Conservation (phyloP, 116 monocot species). For the Papilionanthe hybrid region DNA sequence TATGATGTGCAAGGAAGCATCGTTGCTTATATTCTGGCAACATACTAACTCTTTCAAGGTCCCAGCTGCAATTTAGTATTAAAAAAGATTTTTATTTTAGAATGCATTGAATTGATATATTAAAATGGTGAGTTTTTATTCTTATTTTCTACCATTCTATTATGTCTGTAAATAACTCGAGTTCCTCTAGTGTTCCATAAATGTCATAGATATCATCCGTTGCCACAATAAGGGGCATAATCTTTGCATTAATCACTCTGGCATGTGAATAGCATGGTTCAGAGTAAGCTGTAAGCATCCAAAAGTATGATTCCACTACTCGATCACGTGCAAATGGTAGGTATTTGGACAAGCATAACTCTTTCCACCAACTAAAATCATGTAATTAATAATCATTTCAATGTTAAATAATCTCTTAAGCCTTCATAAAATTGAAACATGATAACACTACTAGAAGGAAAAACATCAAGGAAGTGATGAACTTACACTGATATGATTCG, state of each 20-base stretch:
- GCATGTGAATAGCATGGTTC: background rate
- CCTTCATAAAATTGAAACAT: background rate
- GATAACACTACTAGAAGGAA: background rate
- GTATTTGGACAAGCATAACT: constrained; percentile 4
- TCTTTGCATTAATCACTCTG: background rate
- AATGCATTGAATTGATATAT: background rate
- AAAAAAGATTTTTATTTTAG: background rate
- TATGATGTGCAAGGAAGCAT: background rate
- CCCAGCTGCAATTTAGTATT: background rate
- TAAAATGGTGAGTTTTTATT: background rate
- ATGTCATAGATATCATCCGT: constrained; percentile 11
- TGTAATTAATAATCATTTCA: background rate
- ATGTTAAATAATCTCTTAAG: too few species aligned
- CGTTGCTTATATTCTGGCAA: background rate
- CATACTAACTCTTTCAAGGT: background rate
- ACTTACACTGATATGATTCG: background rate
- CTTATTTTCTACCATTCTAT: background rate
- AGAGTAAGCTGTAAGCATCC: background rate
- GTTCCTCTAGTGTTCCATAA: constrained; percentile 11
- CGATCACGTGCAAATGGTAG: constrained; percentile 19
- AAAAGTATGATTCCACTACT: constrained; percentile 21
- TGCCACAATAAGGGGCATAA: background rate
- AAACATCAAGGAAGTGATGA: background rate
- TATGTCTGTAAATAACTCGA: background rate
- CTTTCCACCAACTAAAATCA: constrained; percentile 25